phyloP scores from a whole-genome alignment of 495 filamentous ascomycete species.

The Cercophora scortea region DNA sequence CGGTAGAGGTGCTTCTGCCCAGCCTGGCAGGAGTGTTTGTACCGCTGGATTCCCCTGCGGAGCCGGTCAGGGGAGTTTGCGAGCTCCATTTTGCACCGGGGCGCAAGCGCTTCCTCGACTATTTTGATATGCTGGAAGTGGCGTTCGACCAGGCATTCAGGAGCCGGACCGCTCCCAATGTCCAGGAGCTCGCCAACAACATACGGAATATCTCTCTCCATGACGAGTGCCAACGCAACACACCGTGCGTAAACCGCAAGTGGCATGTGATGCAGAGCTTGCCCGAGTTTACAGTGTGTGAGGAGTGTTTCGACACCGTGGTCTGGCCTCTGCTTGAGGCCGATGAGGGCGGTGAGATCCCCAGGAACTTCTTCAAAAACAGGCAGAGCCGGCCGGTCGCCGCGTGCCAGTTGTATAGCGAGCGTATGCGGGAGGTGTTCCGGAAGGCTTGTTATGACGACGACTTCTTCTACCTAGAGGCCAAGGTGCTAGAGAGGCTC shows the following conservation, averaged over 20 bases:
- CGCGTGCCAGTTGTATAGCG: conserved; percentile 67
- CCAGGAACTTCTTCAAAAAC: conserved; percentile 48
- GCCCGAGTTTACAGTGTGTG: conserved; percentile 35
- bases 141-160: conserved; percentile 28
- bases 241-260: conserved; percentile 13
- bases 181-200: conserved; percentile 27
- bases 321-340: conserved; percentile 54
- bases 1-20: conserved; percentile 33
- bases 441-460: conserved; percentile 47
- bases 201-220: conserved; percentile 24
- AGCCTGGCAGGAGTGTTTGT: conserved; percentile 33
- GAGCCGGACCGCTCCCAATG: conserved; percentile 22
- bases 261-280: conserved; percentile 35
- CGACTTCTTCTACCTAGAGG: conserved; percentile 48
- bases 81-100: conserved; percentile 27
- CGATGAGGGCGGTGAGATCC: conserved; percentile 39
- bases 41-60: conserved; percentile 24
- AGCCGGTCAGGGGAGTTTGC: conserved; percentile 29
- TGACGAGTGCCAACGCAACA: conserved; percentile 30
- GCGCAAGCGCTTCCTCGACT: conserved; percentile 34
- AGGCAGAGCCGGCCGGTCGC: conserved; percentile 40
- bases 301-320: conserved; percentile 55
- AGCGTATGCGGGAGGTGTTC: conserved; percentile 64
- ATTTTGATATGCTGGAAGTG: conserved; percentile 35
- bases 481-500: conserved; percentile 38